A percentile compares a stretch with the other conserved stretches of the same genome.
phyloP scores from a whole-genome alignment of 371 early-diverging fungal species.

The Mucor circinelloides region DNA sequence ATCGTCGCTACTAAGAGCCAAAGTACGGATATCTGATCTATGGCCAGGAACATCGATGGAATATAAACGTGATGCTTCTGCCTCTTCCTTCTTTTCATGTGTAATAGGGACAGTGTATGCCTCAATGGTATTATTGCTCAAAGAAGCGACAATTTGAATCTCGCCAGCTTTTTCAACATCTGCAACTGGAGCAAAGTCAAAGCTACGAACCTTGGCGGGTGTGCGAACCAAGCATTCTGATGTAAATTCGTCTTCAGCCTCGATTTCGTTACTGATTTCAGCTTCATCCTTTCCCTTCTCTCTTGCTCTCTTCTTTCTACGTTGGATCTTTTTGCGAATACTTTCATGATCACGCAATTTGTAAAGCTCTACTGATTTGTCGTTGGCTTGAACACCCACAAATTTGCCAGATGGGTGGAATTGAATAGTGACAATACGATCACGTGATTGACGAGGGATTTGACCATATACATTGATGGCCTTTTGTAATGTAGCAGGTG shows the following conservation, averaged over 20 bases:
- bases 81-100: slow-evolving; percentile 50
- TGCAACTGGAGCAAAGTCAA: slow-evolving; percentile 69
- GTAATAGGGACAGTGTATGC: slow-evolving; percentile 61
- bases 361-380: slow-evolving; percentile 84
- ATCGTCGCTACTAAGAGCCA: slow-evolving; percentile 87
- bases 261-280: slow-evolving; percentile 53
- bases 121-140: slow-evolving; percentile 78
- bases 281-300: slow-evolving; percentile 71
- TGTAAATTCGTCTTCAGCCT: slow-evolving; percentile 72
- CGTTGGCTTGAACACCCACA: slow-evolving; percentile 79
- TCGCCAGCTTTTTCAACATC: slow-evolving; percentile 60
- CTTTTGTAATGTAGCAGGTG: slow-evolving; percentile 41
- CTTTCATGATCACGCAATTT: slow-evolving; percentile 75
- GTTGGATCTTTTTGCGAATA: slow-evolving; percentile 78
- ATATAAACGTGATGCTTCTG: slow-evolving; percentile 57
- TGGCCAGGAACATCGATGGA: slow-evolving; percentile 88
- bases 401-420: slow-evolving; percentile 79
- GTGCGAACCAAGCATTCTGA: slow-evolving; percentile 66
- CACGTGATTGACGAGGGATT: slow-evolving; percentile 79
- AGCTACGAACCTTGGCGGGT: slow-evolving; percentile 72
- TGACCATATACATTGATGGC: slow-evolving; percentile 74
- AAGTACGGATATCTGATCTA: slow-evolving; percentile 85
- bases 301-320: slow-evolving; percentile 79
- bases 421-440: slow-evolving; percentile 75
- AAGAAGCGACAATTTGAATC: slow-evolving; percentile 57